Evolutionary conservation across 2,329 filamentous ascomycete species (phyloP).

Genomic region (Rhinocladiella similis): DNA sequence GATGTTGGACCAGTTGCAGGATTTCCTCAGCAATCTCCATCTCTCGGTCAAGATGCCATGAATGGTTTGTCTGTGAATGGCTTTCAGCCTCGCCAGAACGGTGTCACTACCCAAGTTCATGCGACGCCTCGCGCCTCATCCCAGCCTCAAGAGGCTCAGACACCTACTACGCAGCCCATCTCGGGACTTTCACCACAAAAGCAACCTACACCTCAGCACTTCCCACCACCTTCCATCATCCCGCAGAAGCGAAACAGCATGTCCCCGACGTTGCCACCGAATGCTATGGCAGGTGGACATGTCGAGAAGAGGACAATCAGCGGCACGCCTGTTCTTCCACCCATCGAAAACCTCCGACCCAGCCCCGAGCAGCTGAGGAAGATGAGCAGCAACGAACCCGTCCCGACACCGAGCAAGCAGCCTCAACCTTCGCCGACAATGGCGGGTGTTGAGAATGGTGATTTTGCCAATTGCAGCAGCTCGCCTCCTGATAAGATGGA

Average conservation of each 20-base stretch:
- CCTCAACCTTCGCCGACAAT: constrained; percentile 1
- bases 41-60: constrained; percentile 8
- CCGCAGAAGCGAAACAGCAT: constrained; percentile 17
- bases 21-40: constrained; percentile 38
- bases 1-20: constrained; percentile 48
- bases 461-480: neutral
- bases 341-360: constrained; percentile 28
- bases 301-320: constrained; percentile 21
- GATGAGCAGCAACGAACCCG: constrained; percentile 24
- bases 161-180: constrained; percentile 34
- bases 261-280: constrained; percentile 5
- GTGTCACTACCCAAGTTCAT: constrained; percentile 39
- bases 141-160: constrained; percentile 5
- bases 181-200: constrained; percentile 50
- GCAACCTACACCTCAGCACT: constrained; percentile 38
- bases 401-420: constrained; percentile 32
- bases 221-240: constrained; percentile 32
- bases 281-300: neutral
- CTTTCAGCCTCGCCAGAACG: constrained; percentile 33
- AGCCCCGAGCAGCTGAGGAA: constrained; percentile 28
- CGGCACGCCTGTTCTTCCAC: constrained; percentile 29
- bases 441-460: neutral
- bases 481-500: too few relatives aligned
- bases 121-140: constrained; percentile 13
- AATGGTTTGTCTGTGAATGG: constrained; percentile 29